These are phyloP conservation scores for Medakamo hakoo DNA, from an alignment of 139 green algal species.

Conservation along the genomic window DNA sequence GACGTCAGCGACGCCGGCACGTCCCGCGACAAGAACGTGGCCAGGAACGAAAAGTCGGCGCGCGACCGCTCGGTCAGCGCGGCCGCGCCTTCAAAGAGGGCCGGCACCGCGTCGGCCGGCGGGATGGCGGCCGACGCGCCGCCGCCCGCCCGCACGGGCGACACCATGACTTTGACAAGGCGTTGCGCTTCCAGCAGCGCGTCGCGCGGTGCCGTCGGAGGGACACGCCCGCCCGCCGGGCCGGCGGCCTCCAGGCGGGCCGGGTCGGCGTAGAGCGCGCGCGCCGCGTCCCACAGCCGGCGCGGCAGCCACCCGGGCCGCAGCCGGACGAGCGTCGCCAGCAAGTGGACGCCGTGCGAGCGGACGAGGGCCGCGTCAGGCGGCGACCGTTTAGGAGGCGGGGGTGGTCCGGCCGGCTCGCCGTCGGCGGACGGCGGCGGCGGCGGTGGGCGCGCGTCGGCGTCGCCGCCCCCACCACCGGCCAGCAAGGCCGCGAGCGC, in stretches of 20 bases:
- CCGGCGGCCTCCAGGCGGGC: slow-evolving; percentile 2
- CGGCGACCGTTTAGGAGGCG: too few relatives aligned
- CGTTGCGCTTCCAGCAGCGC: slow-evolving; percentile 11
- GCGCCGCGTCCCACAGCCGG: slow-evolving; percentile 26
- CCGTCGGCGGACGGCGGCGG: not conserved
- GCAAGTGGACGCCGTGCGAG: slow-evolving; percentile 52
- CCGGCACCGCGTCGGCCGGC: not conserved
- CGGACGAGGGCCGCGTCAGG: not conserved
- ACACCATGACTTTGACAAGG: not conserved
- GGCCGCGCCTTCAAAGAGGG: not conserved
- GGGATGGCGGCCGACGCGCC: too few relatives aligned
- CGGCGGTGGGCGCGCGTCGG: slow-evolving; percentile 1
- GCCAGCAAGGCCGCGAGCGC: slow-evolving; percentile 7
- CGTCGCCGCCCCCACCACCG: not conserved
- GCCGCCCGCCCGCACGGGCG: too few relatives aligned
- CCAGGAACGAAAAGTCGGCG: not conserved
- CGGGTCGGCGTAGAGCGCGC: slow-evolving; percentile 30
- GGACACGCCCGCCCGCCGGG: not conserved
- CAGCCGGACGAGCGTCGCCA: slow-evolving; percentile 58
- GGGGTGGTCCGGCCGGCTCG: too few relatives aligned
- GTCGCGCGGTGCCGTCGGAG: not conserved
- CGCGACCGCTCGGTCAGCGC: not conserved
- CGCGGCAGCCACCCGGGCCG: slow-evolving; percentile 48
- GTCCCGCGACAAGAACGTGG: not conserved
- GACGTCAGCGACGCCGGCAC: not conserved